Percentiles rank a stretch among this genome's conserved stretches.
phyloP scores from a whole-genome alignment of 306 rosid species.

The Castanea crenata region DNA sequence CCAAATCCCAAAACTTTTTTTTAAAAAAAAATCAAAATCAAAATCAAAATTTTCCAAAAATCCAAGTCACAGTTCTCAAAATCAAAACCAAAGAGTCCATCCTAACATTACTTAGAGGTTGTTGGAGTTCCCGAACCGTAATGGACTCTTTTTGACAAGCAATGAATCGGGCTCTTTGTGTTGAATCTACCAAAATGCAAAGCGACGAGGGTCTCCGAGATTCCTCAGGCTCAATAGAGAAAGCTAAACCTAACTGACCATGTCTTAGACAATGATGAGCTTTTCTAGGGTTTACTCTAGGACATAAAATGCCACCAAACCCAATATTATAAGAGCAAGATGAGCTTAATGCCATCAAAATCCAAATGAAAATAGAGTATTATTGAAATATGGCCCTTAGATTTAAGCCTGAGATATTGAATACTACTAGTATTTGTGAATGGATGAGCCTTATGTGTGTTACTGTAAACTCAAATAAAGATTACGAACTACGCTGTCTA shows the following conservation, averaged over 20 bases:
- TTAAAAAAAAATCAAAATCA: no score
- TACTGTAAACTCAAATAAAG: neutral
- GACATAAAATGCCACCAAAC: slow-evolving; percentile 29
- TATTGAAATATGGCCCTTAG: no score
- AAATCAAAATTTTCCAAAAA: neutral
- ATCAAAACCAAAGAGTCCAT: neutral
- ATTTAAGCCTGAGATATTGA: no score
- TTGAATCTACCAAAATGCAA: slow-evolving; percentile 49
- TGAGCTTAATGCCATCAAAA: no score
- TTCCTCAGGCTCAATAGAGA: no score
- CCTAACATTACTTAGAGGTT: slow-evolving; percentile 79
- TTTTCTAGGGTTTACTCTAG: slow-evolving; percentile 10
- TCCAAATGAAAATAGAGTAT: no score
- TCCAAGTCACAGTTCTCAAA: neutral
- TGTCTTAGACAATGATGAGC: neutral
- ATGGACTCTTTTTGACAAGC: slow-evolving; percentile 69
- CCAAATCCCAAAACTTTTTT: neutral
- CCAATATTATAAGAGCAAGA: slow-evolving; percentile 13
- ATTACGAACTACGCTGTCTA: neutral
- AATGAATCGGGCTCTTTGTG: slow-evolving; percentile 62
- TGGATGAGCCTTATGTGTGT: no score
- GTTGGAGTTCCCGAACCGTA: slow-evolving; percentile 62
- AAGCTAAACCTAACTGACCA: slow-evolving; percentile 3
- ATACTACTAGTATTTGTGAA: no score
- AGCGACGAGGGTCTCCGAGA: slow-evolving; percentile 8